Conservation (phyloP, 1,139 yeast species). For the Debaryomycetaceae sp. region DNA sequence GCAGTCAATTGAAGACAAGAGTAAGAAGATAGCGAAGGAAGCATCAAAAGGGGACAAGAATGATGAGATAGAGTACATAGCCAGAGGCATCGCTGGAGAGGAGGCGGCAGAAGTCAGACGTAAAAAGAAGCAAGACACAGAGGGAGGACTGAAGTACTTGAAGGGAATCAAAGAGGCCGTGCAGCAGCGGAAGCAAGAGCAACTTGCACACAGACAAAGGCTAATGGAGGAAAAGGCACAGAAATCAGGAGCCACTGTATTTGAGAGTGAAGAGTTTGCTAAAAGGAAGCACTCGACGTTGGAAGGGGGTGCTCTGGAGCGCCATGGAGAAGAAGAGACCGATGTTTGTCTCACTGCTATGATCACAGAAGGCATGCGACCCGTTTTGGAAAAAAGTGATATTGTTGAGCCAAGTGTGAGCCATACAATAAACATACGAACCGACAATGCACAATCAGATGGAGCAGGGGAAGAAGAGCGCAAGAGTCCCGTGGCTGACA, state of each 20-base stretch:
- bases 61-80: slow-evolving; percentile 1
- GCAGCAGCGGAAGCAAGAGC: slow-evolving; percentile 8
- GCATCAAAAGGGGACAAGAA: not conserved
- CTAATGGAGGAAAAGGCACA: slow-evolving; percentile 2
- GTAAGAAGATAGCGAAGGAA: slow-evolving; percentile 6
- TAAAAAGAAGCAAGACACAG: not conserved
- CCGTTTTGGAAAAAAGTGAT: not conserved
- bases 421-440: not conserved
- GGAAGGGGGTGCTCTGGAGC: not conserved
- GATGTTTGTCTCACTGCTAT: not conserved
- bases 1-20: slow-evolving; percentile 6
- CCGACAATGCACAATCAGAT: not conserved
- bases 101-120: slow-evolving; percentile 1
- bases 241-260: slow-evolving; percentile 7
- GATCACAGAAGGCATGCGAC: not conserved
- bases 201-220: slow-evolving; percentile 6
- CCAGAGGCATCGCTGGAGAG: slow-evolving; percentile 1
- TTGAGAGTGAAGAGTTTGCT: slow-evolving; percentile 11
- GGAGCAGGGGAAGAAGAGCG: not conserved
- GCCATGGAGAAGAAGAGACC: not conserved
- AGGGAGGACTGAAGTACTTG: slow-evolving; percentile 7
- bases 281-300: slow-evolving; percentile 4
- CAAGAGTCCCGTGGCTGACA: not conserved
- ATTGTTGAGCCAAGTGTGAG: not conserved
- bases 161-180: slow-evolving; percentile 8